These are phyloP conservation scores for Neoarthrinium moseri DNA, from an alignment of 2,329 filamentous ascomycete genomes.

Conservation along the genomic window DNA sequence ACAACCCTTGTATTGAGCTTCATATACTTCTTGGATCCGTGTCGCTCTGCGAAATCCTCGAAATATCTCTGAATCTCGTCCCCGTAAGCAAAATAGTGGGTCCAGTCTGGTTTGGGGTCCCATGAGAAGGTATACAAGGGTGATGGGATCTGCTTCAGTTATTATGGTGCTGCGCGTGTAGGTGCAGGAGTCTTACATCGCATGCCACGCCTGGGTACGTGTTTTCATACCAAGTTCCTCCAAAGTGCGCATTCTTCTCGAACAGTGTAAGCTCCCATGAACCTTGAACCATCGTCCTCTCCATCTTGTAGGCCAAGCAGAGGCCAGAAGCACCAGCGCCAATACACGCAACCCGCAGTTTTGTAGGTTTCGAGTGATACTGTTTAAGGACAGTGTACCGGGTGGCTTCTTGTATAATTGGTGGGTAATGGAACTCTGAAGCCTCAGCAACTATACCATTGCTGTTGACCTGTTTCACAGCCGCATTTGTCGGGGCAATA, in stretches of 20 bases:
- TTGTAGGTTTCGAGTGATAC: constrained; percentile 34
- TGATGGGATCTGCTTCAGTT: constrained; percentile 12
- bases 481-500: not conserved
- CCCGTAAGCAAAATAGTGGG: constrained; percentile 22
- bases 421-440: constrained; percentile 23
- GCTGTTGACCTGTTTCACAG: constrained; percentile 1
- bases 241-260: constrained; percentile 30
- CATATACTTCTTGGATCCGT: constrained; percentile 38
- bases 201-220: constrained; percentile 19
- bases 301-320: constrained; percentile 28
- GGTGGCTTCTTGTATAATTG: constrained; percentile 10
- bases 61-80: constrained; percentile 30
- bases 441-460: constrained; percentile 9
- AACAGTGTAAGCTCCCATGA: constrained; percentile 29
- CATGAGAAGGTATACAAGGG: constrained; percentile 20
- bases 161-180: no score
- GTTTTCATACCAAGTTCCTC: constrained; percentile 27
- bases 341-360: constrained; percentile 28
- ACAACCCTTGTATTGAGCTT: constrained; percentile 41
- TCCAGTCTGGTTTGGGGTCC: constrained; percentile 29
- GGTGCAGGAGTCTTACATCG: constrained; percentile 12
- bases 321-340: constrained; percentile 28
- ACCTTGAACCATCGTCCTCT: constrained; percentile 22
- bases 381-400: constrained; percentile 28
- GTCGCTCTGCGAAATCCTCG: constrained; percentile 27